A percentile compares a stretch with the other conserved stretches of the same genome.
These are phyloP conservation scores for Clonostachys solani DNA, from an alignment of 2,329 filamentous ascomycete genomes.

Conservation along the genomic window DNA sequence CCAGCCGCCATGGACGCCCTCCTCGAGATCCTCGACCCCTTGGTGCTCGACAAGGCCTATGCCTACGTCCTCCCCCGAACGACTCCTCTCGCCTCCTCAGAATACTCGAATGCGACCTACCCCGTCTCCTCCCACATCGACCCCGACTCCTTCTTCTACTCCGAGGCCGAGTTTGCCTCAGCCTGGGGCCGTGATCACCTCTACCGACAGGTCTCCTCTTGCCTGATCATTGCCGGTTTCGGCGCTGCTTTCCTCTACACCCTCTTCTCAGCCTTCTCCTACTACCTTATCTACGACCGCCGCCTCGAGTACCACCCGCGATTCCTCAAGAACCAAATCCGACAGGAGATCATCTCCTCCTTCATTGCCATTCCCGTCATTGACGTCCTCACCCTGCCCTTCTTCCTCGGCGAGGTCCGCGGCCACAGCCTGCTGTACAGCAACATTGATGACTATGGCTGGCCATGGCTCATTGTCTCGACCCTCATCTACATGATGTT, in stretches of 20 bases:
- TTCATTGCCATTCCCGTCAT: conserved; percentile 22
- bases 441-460: conserved; percentile 15
- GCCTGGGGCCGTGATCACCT: conserved; percentile 50
- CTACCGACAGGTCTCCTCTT: conserved; percentile 28
- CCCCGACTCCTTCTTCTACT: conserved; percentile 79
- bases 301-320: conserved; percentile 40
- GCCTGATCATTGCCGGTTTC: conserved; percentile 23
- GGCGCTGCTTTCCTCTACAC: conserved; percentile 46
- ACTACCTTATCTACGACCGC: conserved; percentile 58
- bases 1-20: conserved; percentile 25
- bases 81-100: conserved; percentile 2
- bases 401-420: conserved; percentile 41
- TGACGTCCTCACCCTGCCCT: conserved; percentile 32
- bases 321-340: conserved; percentile 41
- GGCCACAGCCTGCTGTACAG: conserved; percentile 36
- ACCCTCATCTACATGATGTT: conserved; percentile 34
- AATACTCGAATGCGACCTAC: conserved; percentile 1
- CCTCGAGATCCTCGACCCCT: conserved; percentile 33
- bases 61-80: conserved; percentile 25
- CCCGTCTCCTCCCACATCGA: conserved; percentile 75
- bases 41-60: conserved; percentile 33
- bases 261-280: conserved; percentile 64
- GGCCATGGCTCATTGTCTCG: conserved; percentile 25
- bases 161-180: conserved; percentile 75
- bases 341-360: conserved; percentile 36